Percentiles rank a stretch among this genome's conserved stretches.
These are phyloP conservation scores for Fusarium sp. DNA, from an alignment of 2,329 filamentous ascomycete species.

Conservation along the genomic window DNA sequence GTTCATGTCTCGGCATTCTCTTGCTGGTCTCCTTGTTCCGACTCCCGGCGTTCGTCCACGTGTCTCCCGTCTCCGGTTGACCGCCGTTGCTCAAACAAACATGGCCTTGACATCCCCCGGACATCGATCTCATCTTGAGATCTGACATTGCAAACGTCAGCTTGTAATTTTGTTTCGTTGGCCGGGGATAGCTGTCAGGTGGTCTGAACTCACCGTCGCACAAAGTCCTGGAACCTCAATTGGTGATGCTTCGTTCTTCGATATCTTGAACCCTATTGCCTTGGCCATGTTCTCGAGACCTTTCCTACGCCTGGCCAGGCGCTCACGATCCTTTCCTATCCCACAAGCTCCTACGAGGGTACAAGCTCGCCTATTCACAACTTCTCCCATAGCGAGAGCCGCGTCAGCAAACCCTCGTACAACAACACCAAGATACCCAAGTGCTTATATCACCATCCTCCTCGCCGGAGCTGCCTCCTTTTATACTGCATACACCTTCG, in stretches of 20 bases:
- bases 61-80: slow-evolving; percentile 17
- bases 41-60: slow-evolving; percentile 18
- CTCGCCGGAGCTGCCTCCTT: slow-evolving; percentile 34
- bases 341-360: slow-evolving; percentile 12
- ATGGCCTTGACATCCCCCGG: slow-evolving; percentile 15
- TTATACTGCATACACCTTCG: slow-evolving; percentile 31
- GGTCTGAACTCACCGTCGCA: background rate
- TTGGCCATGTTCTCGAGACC: slow-evolving; percentile 33
- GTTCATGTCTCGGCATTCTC: slow-evolving; percentile 31
- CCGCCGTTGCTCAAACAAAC: slow-evolving; percentile 26
- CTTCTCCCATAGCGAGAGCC: slow-evolving; percentile 7
- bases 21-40: slow-evolving; percentile 5
- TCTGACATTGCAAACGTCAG: slow-evolving; percentile 26
- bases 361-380: slow-evolving; percentile 25
- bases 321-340: slow-evolving; percentile 10
- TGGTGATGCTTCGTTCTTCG: slow-evolving; percentile 20
- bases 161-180: background rate
- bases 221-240: background rate
- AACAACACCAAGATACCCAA: slow-evolving; percentile 10
- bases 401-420: background rate
- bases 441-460: slow-evolving; percentile 8
- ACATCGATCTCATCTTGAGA: slow-evolving; percentile 6
- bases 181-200: background rate
- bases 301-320: slow-evolving; percentile 24
- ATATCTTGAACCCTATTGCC: background rate